Evolutionary conservation across 176 grass and related monocot species (phyloP).

Genomic region (Zea luxurians): DNA sequence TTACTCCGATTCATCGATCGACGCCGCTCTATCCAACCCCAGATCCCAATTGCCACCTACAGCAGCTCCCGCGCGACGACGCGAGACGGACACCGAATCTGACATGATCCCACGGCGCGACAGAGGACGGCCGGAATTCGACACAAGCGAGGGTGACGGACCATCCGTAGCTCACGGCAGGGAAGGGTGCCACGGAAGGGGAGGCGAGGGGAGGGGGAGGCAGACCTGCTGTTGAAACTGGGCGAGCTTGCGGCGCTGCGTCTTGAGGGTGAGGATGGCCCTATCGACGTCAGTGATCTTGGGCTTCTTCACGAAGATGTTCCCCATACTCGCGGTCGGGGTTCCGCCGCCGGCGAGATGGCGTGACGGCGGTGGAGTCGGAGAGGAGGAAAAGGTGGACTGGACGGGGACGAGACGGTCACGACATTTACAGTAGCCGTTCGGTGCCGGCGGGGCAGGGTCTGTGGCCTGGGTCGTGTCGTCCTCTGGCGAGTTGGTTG

Average conservation of each 20-base stretch:
- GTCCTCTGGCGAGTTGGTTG: too few species aligned
- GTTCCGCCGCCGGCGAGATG: not conserved
- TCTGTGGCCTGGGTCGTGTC: too few species aligned
- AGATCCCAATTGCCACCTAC: slow-evolving; percentile 15
- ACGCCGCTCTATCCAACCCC: not conserved
- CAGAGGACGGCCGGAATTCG: not conserved
- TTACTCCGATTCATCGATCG: not conserved
- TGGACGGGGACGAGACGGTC: slow-evolving; percentile 5
- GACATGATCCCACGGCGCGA: slow-evolving; percentile 4
- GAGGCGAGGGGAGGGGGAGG: not conserved
- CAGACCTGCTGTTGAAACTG: slow-evolving; percentile 86
- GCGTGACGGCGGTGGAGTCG: not conserved
- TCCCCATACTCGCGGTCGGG: slow-evolving; percentile 57
- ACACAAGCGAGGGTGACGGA: not conserved
- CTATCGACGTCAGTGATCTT: slow-evolving; percentile 97
- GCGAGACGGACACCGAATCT: slow-evolving; percentile 30
- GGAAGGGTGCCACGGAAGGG: not conserved
- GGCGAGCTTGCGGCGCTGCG: slow-evolving; percentile 92
- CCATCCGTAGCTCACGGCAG: not conserved
- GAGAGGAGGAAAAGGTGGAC: slow-evolving; percentile 32
- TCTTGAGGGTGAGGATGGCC: slow-evolving; percentile 94
- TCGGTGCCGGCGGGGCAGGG: too few species aligned
- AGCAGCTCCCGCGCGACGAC: not conserved
- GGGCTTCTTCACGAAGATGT: slow-evolving; percentile 97
- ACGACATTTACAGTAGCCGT: not conserved